Evolutionary conservation across 495 filamentous ascomycete genomes (phyloP).

Genomic region (Cladorrhinum samala): DNA sequence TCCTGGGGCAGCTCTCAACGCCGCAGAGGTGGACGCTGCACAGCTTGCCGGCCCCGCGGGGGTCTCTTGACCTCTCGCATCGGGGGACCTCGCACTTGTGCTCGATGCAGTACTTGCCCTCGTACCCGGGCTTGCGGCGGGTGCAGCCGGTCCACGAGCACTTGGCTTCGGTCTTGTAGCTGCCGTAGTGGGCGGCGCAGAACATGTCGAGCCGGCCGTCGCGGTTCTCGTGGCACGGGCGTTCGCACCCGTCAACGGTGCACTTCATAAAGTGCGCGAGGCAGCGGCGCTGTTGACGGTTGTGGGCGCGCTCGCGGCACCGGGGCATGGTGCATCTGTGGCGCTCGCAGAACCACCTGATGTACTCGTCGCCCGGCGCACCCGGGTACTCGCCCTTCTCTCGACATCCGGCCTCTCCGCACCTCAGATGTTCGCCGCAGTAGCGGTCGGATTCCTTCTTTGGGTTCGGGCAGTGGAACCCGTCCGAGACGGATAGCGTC

Average conservation of each 20-base stretch:
- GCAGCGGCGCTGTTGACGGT: constrained; percentile 9
- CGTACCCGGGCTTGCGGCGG: constrained; percentile 1
- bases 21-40: constrained; percentile 1
- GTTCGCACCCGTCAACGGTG: constrained; percentile 6
- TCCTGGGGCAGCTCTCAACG: neutral
- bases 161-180: neutral
- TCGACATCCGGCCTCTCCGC: constrained; percentile 6
- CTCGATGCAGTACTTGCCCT: constrained; percentile 3
- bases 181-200: constrained; percentile 15
- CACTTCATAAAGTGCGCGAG: constrained; percentile 3
- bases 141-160: constrained; percentile 5
- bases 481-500: neutral
- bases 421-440: constrained; percentile 6
- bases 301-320: constrained; percentile 2
- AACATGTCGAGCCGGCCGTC: constrained; percentile 7
- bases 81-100: constrained; percentile 8
- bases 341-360: constrained; percentile 5
- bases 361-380: neutral
- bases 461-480: constrained; percentile 6
- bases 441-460: constrained; percentile 1
- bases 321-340: constrained; percentile 8
- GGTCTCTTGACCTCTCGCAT: neutral
- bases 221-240: constrained; percentile 9
- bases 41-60: neutral
- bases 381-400: constrained; percentile 1